Percentiles rank a stretch among this genome's conserved stretches.
These are phyloP conservation scores for Quercus engelmannii DNA, from an alignment of 306 rosid species.

Conservation along the genomic window DNA sequence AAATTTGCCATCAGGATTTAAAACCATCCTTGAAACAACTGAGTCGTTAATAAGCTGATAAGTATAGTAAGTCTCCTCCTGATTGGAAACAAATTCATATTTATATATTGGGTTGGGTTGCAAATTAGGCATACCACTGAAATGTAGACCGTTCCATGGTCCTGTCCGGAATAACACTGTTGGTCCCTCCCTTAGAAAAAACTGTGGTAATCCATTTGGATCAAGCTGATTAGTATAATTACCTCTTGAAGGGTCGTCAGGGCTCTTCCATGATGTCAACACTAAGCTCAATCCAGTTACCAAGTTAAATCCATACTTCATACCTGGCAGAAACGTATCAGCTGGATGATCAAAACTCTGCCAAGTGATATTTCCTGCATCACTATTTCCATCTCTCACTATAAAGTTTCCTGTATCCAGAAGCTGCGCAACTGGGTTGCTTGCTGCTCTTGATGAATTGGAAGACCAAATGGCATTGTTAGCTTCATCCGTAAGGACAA, in stretches of 20 bases:
- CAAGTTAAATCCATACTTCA: constrained; percentile 44
- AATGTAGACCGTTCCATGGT: constrained; percentile 22
- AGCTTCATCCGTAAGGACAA: constrained; percentile 24
- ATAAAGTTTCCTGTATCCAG: constrained; percentile 40
- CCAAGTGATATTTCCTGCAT: constrained; percentile 16
- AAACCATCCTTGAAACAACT: constrained; percentile 8
- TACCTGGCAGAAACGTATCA: constrained; percentile 39
- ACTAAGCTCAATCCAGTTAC: constrained; percentile 9
- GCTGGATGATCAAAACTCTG: constrained; percentile 56
- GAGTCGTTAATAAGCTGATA: background rate
- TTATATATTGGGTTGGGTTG: background rate
- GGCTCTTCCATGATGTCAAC: constrained; percentile 37
- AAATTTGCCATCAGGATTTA: background rate
- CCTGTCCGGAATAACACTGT: background rate
- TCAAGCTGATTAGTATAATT: background rate
- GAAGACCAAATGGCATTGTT: constrained; percentile 8
- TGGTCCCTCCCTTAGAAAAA: too few species aligned
- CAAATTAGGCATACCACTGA: constrained; percentile 6
- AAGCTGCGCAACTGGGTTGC: constrained; percentile 20
- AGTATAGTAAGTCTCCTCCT: background rate
- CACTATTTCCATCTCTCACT: constrained; percentile 12
- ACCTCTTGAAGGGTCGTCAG: constrained; percentile 40
- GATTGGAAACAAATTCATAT: constrained; percentile 5
- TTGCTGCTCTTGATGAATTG: background rate
- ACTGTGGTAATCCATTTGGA: too few species aligned